Evolutionary conservation across 495 filamentous ascomycete species (phyloP).

Genomic region (Penicillium diatomitis): DNA sequence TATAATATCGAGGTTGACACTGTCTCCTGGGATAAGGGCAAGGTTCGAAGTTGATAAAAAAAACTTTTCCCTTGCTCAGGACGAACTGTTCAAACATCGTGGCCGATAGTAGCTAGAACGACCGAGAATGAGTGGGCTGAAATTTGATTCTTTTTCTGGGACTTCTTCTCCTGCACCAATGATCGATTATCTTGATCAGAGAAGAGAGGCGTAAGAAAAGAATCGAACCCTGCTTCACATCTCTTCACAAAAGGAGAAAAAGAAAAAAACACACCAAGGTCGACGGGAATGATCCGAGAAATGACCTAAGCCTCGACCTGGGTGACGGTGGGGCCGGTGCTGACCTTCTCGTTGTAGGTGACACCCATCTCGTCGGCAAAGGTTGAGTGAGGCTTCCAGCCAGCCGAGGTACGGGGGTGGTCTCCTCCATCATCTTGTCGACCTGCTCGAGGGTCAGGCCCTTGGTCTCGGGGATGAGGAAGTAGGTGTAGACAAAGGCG

Average conservation of each 20-base stretch:
- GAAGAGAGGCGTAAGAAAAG: background rate
- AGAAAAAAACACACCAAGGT: background rate
- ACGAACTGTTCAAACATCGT: no score
- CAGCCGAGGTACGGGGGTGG: conserved; percentile 61
- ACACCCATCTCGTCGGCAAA: conserved; percentile 58
- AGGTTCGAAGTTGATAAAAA: no score
- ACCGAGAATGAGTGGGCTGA: no score
- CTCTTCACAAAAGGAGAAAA: background rate
- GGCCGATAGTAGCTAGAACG: no score
- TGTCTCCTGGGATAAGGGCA: no score
- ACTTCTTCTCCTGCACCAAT: no score
- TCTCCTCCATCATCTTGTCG: conserved; percentile 85
- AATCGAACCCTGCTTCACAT: background rate
- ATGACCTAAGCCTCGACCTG: conserved; percentile 19
- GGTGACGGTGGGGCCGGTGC: conserved; percentile 20
- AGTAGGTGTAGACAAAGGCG: conserved; percentile 66
- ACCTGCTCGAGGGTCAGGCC: conserved; percentile 82
- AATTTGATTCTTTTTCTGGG: no score
- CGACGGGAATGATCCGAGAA: background rate
- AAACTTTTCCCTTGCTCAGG: no score
- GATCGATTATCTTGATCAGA: background rate
- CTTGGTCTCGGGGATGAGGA: conserved; percentile 80
- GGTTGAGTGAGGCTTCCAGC: conserved; percentile 67
- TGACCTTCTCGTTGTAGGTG: conserved; percentile 32
- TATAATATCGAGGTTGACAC: no score